Percentiles rank a stretch among this genome's conserved stretches.
Evolutionary conservation across 2,329 filamentous ascomycete species (phyloP).

Genomic region (Dryadomyces quercus-mongolicae): DNA sequence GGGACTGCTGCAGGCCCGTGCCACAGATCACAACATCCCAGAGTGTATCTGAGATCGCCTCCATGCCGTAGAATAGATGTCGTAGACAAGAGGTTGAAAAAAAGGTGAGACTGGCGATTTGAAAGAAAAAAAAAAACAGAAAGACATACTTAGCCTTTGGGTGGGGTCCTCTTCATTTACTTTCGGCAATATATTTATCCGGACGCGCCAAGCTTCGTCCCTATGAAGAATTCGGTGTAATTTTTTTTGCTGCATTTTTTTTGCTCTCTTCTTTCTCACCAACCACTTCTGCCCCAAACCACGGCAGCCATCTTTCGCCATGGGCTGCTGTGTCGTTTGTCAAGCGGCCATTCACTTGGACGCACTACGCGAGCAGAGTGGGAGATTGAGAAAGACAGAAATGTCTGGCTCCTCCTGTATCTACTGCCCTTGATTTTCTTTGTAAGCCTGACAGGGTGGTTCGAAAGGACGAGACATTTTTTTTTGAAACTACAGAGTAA

Average conservation of each 20-base stretch:
- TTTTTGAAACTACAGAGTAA: background rate
- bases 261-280: conserved; percentile 20
- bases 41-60: conserved; percentile 58
- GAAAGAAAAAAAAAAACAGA: background rate
- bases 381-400: conserved; percentile 37
- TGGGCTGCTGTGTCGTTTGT: conserved; percentile 12
- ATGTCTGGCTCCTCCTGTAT: conserved; percentile 53
- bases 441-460: conserved; percentile 60
- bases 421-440: conserved; percentile 68
- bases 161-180: background rate
- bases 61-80: conserved; percentile 37
- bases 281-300: conserved; percentile 24
- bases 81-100: background rate
- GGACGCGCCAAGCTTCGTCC: background rate
- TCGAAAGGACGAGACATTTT: conserved; percentile 68
- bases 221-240: too few species aligned
- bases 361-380: conserved; percentile 39
- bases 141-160: background rate
- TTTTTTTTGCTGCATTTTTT: background rate
- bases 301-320: conserved; percentile 17
- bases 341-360: conserved; percentile 39
- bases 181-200: conserved; percentile 8
- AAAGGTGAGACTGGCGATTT: background rate
- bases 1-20: conserved; percentile 66
- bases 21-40: conserved; percentile 75